A percentile compares a stretch with the other conserved stretches of the same genome.
phyloP scores from a whole-genome alignment of 164 flowering plant species.

The Umbilicus rupestris region DNA sequence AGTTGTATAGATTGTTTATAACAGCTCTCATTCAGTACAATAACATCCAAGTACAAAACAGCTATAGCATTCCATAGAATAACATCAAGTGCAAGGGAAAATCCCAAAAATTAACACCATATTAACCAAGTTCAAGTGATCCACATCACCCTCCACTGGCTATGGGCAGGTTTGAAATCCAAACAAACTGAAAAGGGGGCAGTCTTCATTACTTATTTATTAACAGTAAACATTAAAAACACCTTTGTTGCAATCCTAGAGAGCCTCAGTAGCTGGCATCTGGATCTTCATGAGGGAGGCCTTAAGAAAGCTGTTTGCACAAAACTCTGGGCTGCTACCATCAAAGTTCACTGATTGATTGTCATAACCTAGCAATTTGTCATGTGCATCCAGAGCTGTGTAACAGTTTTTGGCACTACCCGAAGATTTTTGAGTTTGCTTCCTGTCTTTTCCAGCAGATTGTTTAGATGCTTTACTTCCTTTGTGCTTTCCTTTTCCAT shows the following conservation, averaged over 20 bases:
- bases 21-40: no score
- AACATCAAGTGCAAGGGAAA: neutral
- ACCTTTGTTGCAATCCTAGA: slow-evolving; percentile 9
- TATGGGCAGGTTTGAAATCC: neutral
- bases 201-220: neutral
- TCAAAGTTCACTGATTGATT: slow-evolving; percentile 21
- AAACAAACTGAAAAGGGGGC: no score
- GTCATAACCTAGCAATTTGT: slow-evolving; percentile 4
- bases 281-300: slow-evolving; percentile 28
- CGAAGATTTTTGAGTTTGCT: slow-evolving; percentile 25
- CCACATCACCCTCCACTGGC: neutral
- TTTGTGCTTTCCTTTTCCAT: slow-evolving; percentile 52
- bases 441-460: slow-evolving; percentile 35
- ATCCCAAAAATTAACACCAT: neutral
- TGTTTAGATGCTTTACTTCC: slow-evolving; percentile 36
- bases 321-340: slow-evolving; percentile 30
- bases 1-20: no score
- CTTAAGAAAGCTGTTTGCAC: slow-evolving; percentile 45
- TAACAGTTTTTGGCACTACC: slow-evolving; percentile 16
- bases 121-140: neutral
- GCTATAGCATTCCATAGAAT: no score
- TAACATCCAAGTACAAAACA: no score
- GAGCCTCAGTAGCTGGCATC: slow-evolving; percentile 45
- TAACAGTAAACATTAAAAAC: neutral
- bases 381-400: slow-evolving; percentile 12